Evolutionary conservation across 106 monocot genomes (phyloP).

Genomic region (Dendrobium officinale): DNA sequence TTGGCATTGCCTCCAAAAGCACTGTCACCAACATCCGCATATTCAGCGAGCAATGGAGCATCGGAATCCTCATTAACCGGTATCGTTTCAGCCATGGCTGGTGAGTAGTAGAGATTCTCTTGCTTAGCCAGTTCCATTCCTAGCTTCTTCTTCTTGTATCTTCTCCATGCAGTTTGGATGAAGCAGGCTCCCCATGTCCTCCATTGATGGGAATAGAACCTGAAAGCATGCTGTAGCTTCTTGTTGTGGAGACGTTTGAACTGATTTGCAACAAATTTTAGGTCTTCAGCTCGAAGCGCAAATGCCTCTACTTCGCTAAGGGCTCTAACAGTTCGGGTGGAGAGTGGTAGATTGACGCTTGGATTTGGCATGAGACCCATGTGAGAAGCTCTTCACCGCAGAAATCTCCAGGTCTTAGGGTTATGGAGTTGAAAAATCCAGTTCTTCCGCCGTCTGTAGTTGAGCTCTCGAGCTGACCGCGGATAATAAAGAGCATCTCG

Average conservation of each 20-base stretch:
- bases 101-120: constrained; percentile 41
- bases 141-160: constrained; percentile 64
- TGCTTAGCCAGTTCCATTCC: constrained; percentile 48
- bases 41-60: constrained; percentile 14
- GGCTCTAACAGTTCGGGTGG: constrained; percentile 50
- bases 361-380: constrained; percentile 57
- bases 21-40: background rate
- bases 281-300: constrained; percentile 57
- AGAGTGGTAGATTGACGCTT: constrained; percentile 45
- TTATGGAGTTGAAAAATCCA: constrained; percentile 81
- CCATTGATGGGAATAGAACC: constrained; percentile 79
- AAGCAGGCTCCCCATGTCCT: constrained; percentile 72
- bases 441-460: constrained; percentile 66
- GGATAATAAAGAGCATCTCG: constrained; percentile 83
- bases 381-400: constrained; percentile 82
- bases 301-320: constrained; percentile 67
- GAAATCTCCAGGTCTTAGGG: constrained; percentile 72
- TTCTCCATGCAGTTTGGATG: constrained; percentile 63
- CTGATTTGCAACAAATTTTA: constrained; percentile 66
- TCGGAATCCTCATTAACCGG: constrained; percentile 5
- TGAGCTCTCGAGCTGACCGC: constrained; percentile 70
- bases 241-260: constrained; percentile 72
- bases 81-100: constrained; percentile 7
- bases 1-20: constrained; percentile 16
- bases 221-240: constrained; percentile 63